Conservation (phyloP, 257 asterid species). For the Fraxinus pennsylvanica region DNA sequence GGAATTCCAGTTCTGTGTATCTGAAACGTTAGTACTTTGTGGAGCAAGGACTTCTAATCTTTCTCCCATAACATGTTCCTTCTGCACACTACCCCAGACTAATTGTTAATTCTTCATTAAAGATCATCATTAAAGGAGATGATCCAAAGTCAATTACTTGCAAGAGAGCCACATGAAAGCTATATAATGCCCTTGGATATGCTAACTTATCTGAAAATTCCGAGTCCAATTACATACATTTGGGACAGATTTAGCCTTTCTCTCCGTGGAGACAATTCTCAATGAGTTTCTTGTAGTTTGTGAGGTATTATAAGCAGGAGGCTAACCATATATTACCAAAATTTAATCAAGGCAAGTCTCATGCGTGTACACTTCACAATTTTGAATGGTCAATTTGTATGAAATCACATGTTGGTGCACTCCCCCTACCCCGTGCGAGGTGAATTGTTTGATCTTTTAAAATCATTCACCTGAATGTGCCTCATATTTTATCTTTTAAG, state of each 20-base stretch:
- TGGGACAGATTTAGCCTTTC: background rate
- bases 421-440: background rate
- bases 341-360: background rate
- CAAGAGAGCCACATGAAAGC: background rate
- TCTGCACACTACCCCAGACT: background rate
- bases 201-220: background rate
- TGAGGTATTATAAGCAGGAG: background rate
- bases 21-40: background rate
- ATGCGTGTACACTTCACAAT: background rate
- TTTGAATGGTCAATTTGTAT: background rate
- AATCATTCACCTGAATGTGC: background rate
- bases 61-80: background rate
- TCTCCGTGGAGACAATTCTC: background rate
- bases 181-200: background rate
- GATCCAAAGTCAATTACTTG: too few relatives aligned
- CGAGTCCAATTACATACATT: background rate
- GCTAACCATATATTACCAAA: background rate
- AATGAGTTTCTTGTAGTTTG: background rate
- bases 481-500: conserved; percentile 15
- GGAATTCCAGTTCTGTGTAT: background rate
- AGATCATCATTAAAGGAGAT: background rate
- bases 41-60: background rate
- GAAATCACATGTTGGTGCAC: background rate
- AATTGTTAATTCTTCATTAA: background rate
- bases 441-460: background rate